These are phyloP conservation scores for Taphrina confusa DNA, from an alignment of 1,139 yeast species.

Conservation along the genomic window DNA sequence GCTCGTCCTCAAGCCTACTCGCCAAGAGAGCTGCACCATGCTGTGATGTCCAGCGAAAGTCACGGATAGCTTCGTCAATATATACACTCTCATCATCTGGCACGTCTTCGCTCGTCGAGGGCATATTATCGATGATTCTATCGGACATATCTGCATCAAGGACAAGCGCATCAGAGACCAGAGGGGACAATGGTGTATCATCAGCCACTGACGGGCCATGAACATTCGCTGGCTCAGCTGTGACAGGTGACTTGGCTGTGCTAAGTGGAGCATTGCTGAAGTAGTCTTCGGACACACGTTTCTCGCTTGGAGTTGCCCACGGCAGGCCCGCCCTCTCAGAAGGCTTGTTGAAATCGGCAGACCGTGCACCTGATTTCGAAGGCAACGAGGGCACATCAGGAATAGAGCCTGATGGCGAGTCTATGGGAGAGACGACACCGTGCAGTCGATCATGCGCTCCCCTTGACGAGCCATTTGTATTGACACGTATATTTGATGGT, in stretches of 20 bases:
- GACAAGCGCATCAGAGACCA: background rate
- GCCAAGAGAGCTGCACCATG: conserved; percentile 64
- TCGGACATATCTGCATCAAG: background rate
- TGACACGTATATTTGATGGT: conserved; percentile 10
- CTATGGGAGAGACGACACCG: conserved; percentile 7
- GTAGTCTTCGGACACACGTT: background rate
- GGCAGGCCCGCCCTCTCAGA: conserved; percentile 16
- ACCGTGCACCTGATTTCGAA: conserved; percentile 19
- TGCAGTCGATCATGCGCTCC: conserved; percentile 9
- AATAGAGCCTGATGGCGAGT: background rate
- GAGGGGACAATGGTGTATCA: background rate
- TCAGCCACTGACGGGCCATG: background rate
- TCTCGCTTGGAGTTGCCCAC: conserved; percentile 1
- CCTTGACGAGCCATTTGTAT: conserved; percentile 3
- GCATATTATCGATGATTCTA: background rate
- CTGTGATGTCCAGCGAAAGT: conserved; percentile 68
- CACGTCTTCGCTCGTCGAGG: background rate
- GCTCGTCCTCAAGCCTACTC: conserved; percentile 57
- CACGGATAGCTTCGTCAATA: conserved; percentile 52
- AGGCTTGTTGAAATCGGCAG: background rate
- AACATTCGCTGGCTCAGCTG: background rate
- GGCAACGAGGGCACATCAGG: conserved; percentile 19
- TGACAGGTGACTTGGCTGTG: background rate
- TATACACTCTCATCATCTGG: conserved; percentile 28
- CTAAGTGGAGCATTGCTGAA: background rate